A percentile compares a stretch with the other conserved stretches of the same genome.
Evolutionary conservation across 2,329 filamentous ascomycete species (phyloP).

Genomic region (Cordyceps cateniannulata): DNA sequence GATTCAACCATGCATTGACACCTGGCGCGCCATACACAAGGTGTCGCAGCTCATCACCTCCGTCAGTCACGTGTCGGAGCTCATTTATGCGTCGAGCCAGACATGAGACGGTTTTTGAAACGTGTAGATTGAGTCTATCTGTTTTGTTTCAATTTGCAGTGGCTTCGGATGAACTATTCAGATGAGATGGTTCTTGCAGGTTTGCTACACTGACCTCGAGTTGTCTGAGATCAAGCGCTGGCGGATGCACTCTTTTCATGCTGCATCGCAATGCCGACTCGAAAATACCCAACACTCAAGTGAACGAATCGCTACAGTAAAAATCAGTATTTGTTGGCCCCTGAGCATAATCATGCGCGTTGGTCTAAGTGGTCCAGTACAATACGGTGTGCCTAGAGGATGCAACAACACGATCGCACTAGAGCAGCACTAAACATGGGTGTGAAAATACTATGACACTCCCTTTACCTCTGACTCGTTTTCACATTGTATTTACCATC

Average conservation of each 20-base stretch:
- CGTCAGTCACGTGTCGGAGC: slow-evolving; percentile 1
- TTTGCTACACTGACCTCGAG: neutral
- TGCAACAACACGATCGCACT: neutral
- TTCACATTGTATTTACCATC: neutral
- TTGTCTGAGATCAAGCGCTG: neutral
- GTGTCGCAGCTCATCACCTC: neutral
- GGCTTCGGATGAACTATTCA: neutral
- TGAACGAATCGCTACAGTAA: too few relatives aligned
- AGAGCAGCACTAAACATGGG: neutral
- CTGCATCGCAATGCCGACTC: too few relatives aligned
- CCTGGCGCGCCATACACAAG: neutral
- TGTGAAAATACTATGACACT: neutral
- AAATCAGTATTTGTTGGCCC: too few relatives aligned
- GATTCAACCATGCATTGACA: neutral
- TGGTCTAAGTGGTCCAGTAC: too few relatives aligned
- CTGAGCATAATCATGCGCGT: too few relatives aligned
- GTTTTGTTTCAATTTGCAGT: neutral
- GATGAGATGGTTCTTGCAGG: neutral
- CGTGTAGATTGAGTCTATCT: neutral
- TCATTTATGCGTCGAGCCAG: neutral
- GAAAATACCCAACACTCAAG: too few relatives aligned
- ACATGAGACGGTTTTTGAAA: slow-evolving; percentile 8
- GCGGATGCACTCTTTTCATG: too few relatives aligned
- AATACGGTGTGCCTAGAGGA: neutral
- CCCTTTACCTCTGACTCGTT: neutral